Conservation (phyloP, 805 yeast species). For the Candida maris region DNA sequence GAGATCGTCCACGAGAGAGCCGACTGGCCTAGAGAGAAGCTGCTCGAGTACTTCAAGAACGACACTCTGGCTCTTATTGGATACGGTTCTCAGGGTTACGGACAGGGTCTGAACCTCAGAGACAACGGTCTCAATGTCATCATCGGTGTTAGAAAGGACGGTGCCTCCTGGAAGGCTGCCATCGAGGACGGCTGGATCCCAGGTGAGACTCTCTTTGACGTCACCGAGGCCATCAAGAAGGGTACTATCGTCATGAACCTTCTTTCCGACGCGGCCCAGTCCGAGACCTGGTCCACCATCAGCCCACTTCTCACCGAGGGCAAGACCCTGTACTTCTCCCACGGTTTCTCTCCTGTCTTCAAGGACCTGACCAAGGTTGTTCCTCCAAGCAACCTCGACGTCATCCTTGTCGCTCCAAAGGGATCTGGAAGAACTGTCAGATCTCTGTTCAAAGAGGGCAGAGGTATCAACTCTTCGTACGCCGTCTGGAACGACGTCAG, state of each 20-base stretch:
- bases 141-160: constrained; percentile 96
- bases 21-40: constrained; percentile 99
- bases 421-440: constrained; percentile 99
- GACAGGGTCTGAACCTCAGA: constrained; percentile 98
- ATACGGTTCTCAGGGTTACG: constrained; percentile 99
- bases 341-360: constrained; percentile 99
- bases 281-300: constrained; percentile 90
- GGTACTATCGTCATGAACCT: constrained; percentile 98
- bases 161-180: constrained; percentile 99
- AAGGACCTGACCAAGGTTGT: constrained; percentile 95
- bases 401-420: constrained; percentile 98
- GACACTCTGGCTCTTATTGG: constrained; percentile 97
- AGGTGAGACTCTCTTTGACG: constrained; percentile 96
- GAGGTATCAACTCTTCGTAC: constrained; percentile 99
- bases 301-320: constrained; percentile 93
- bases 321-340: constrained; percentile 97
- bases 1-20: constrained; percentile 97
- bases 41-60: constrained; percentile 93
- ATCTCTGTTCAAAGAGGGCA: constrained; percentile 98
- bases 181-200: constrained; percentile 99
- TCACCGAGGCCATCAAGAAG: constrained; percentile 83
- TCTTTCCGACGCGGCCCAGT: constrained; percentile 98
- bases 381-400: constrained; percentile 92
- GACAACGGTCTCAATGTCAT: constrained; percentile 98
- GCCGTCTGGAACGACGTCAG: constrained; percentile 99